phyloP scores from a whole-genome alignment of 805 yeast genomes.

The Yarrowia sp. region DNA sequence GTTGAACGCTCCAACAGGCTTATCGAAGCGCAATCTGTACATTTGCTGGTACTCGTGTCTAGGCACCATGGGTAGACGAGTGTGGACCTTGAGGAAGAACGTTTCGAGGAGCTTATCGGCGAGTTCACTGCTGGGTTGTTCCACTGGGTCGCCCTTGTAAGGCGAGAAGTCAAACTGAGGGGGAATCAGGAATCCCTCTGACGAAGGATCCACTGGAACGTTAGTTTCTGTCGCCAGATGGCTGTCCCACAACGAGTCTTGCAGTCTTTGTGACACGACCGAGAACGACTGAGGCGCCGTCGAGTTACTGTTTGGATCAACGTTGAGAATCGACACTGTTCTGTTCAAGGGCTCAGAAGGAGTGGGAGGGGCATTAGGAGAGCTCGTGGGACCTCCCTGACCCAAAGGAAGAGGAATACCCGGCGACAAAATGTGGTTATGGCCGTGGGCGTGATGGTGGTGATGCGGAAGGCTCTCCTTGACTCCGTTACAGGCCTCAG shows the following conservation, averaged over 20 bases:
- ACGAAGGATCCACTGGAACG: slow-evolving; percentile 19
- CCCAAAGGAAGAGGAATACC: slow-evolving; percentile 19
- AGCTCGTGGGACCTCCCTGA: neutral
- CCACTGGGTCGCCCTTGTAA: slow-evolving; percentile 41
- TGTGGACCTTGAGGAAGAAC: slow-evolving; percentile 40
- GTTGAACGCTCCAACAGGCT: slow-evolving; percentile 41
- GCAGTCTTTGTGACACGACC: slow-evolving; percentile 45
- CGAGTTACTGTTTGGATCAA: slow-evolving; percentile 42
- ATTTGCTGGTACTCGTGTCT: slow-evolving; percentile 40
- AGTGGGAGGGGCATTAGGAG: slow-evolving; percentile 13
- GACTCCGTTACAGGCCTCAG: slow-evolving; percentile 8
- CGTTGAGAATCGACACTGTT: slow-evolving; percentile 44
- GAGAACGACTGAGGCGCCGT: slow-evolving; percentile 46
- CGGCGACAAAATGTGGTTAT: slow-evolving; percentile 14
- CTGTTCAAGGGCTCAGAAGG: slow-evolving; percentile 14
- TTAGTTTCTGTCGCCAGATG: slow-evolving; percentile 25
- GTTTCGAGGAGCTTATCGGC: slow-evolving; percentile 42
- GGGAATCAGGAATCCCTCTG: slow-evolving; percentile 26
- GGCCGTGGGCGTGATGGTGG: neutral
- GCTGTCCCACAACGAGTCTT: slow-evolving; percentile 44
- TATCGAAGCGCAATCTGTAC: slow-evolving; percentile 41
- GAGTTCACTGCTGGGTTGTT: slow-evolving; percentile 40
- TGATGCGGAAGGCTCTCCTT: neutral
- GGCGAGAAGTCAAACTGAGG: slow-evolving; percentile 40
- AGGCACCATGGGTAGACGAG: slow-evolving; percentile 43